These are phyloP conservation scores for Talaromyces trachyspermus DNA, from an alignment of 495 filamentous ascomycete species.

Conservation along the genomic window DNA sequence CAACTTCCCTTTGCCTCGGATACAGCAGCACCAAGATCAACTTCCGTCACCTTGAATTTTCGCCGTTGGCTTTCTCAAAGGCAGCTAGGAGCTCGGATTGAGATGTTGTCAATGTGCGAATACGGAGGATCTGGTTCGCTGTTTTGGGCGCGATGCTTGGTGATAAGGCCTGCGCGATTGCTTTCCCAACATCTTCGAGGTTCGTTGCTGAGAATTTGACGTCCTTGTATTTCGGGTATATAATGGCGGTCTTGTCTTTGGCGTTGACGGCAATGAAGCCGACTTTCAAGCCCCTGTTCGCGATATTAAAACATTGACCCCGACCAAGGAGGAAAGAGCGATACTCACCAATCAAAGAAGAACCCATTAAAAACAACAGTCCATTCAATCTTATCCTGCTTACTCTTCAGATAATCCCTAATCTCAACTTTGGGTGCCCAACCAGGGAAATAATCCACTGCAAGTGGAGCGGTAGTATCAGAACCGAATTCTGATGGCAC, in stretches of 20 bases:
- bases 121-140: conserved; percentile 40
- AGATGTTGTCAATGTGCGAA: conserved; percentile 34
- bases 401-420: conserved; percentile 32
- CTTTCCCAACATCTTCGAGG: neutral
- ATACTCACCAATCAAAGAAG: conserved; percentile 7
- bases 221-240: conserved; percentile 5
- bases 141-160: conserved; percentile 18
- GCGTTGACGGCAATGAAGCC: conserved; percentile 2
- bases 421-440: conserved; percentile 31
- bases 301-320: neutral
- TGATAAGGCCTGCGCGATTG: conserved; percentile 2
- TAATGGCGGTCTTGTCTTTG: neutral
- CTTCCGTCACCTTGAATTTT: conserved; percentile 32
- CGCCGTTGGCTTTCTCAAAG: conserved; percentile 34
- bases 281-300: neutral
- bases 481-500: conserved; percentile 45
- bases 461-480: conserved; percentile 23
- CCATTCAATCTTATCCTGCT: conserved; percentile 35
- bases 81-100: conserved; percentile 40
- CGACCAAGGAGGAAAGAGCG: neutral
- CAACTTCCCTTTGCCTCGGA: conserved; percentile 21
- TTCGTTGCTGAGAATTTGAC: conserved; percentile 5
- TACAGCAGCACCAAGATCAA: conserved; percentile 22
- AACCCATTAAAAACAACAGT: conserved; percentile 35
- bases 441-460: conserved; percentile 18